Conservation (phyloP, 2,329 filamentous ascomycete species). For the Orbilia javanica region DNA sequence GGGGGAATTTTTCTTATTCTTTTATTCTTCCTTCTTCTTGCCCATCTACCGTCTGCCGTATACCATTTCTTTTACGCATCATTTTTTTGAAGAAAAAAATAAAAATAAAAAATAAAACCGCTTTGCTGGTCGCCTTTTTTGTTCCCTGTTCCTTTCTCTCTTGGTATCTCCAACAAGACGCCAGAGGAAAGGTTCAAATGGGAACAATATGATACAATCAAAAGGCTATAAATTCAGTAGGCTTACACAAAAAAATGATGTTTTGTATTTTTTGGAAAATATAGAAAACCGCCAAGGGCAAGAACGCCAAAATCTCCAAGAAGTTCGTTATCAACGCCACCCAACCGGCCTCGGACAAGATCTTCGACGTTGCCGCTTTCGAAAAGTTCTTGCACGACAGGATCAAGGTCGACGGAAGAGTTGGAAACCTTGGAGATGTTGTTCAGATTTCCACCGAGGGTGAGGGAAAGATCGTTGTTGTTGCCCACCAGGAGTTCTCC, state of each 20-base stretch:
- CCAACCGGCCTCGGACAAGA: conserved; percentile 98
- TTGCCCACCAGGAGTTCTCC: conserved; percentile 97
- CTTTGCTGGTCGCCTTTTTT: conserved; percentile 59
- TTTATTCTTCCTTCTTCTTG: conserved; percentile 46
- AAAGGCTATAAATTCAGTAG: conserved; percentile 80
- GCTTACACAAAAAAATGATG: conserved; percentile 77
- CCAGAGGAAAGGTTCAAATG: not conserved
- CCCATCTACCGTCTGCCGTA: conserved; percentile 56
- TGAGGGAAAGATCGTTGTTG: conserved; percentile 98
- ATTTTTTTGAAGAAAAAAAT: no score
- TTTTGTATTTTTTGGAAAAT: conserved; percentile 67
- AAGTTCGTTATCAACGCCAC: conserved; percentile 99
- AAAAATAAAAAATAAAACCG: conserved; percentile 61
- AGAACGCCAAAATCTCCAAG: conserved; percentile 82
- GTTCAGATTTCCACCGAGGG: conserved; percentile 90
- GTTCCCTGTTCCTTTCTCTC: not conserved
- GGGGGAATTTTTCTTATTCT: not conserved
- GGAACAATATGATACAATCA: not conserved
- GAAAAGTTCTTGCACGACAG: conserved; percentile 99
- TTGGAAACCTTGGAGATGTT: conserved; percentile 95
- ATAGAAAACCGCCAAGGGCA: conserved; percentile 75
- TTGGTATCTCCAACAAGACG: not conserved
- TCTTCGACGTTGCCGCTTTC: conserved; percentile 98
- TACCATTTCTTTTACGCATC: conserved; percentile 65
- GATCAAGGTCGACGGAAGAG: conserved; percentile 99